Conservation (phyloP, 805 yeast genomes). For the Starmerella sirachaensis region DNA sequence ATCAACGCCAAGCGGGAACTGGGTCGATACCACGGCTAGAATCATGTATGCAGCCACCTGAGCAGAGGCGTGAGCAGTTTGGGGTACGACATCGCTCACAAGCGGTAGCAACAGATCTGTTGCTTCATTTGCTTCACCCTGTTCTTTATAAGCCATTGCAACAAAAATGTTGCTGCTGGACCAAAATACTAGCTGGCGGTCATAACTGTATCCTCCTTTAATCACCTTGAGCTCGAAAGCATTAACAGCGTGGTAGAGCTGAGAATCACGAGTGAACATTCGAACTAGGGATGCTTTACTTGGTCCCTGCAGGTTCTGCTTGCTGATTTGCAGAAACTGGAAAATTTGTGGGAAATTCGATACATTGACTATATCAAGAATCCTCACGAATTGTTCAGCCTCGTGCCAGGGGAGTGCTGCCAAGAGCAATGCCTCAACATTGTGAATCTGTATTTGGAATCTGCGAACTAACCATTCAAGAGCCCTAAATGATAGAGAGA, state of each 20-base stretch:
- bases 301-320: slow-evolving; percentile 51
- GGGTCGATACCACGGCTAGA: slow-evolving; percentile 62
- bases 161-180: slow-evolving; percentile 59
- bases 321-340: slow-evolving; percentile 55
- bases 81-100: slow-evolving; percentile 26
- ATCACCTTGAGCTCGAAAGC: slow-evolving; percentile 42
- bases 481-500: slow-evolving; percentile 67
- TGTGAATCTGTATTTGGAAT: slow-evolving; percentile 68
- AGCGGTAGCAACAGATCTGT: slow-evolving; percentile 28
- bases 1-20: slow-evolving; percentile 46
- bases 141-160: slow-evolving; percentile 49
- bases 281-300: slow-evolving; percentile 59
- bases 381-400: slow-evolving; percentile 59
- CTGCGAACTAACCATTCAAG: slow-evolving; percentile 93
- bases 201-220: slow-evolving; percentile 45
- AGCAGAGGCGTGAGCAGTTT: slow-evolving; percentile 36
- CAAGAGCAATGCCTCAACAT: slow-evolving; percentile 58
- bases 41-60: slow-evolving; percentile 78
- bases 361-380: slow-evolving; percentile 57
- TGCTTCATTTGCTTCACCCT: slow-evolving; percentile 25
- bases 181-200: slow-evolving; percentile 65
- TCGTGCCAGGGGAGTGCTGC: slow-evolving; percentile 72
- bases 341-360: slow-evolving; percentile 60
- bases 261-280: slow-evolving; percentile 53
- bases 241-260: slow-evolving; percentile 54